phyloP scores from a whole-genome alignment of 306 rosid species.

The Ziziphus jujuba region DNA sequence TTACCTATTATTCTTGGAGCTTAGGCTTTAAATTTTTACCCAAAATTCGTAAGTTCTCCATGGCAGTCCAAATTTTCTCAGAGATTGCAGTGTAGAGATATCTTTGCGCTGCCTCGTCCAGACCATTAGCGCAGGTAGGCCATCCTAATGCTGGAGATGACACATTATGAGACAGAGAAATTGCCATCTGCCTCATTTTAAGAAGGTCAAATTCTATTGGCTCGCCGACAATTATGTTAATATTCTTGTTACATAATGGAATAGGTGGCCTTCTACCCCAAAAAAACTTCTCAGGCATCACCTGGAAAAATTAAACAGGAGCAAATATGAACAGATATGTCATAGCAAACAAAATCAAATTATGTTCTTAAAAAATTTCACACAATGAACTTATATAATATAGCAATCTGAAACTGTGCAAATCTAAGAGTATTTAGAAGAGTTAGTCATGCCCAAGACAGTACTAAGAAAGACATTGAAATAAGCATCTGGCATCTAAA shows the following conservation, averaged over 20 bases:
- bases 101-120: conserved; percentile 83
- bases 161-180: conserved; percentile 39
- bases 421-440: neutral
- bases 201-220: conserved; percentile 78
- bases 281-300: conserved; percentile 79
- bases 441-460: neutral
- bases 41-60: conserved; percentile 64
- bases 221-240: conserved; percentile 66
- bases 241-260: conserved; percentile 71
- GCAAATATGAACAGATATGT: conserved; percentile 20
- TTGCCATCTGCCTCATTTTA: conserved; percentile 60
- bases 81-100: conserved; percentile 64
- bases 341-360: conserved; percentile 16
- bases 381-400: neutral
- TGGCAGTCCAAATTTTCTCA: conserved; percentile 53
- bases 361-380: neutral
- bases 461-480: too few relatives aligned
- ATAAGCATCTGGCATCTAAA: too few relatives aligned
- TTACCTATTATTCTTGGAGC: neutral
- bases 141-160: conserved; percentile 56
- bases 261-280: conserved; percentile 76
- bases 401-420: neutral
- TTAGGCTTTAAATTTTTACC: conserved; percentile 23
- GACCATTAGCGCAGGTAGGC: conserved; percentile 50
- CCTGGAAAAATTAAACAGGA: conserved; percentile 46